Evolutionary conservation across 2,329 filamentous ascomycete species (phyloP), one percentile per base, ranked within the genome.

Genomic region (Claviceps pazoutovae): DNA sequence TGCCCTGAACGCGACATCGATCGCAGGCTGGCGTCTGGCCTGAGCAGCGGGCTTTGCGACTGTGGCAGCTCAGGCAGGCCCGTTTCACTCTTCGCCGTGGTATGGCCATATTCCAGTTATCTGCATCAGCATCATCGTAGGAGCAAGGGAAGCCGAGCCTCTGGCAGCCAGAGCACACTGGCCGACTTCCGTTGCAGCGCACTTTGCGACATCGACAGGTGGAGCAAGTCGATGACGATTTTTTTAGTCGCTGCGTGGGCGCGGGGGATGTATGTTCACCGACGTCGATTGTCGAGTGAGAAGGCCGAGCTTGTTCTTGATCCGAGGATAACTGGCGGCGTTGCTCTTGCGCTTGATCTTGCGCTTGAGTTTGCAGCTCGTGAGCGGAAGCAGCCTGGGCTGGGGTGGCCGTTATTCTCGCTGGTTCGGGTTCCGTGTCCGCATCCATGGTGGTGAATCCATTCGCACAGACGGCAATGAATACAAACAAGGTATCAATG

Each of bases 41-140:
- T 50, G 73, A 79, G 64, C 77, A 80, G 48, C 76, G 68, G 34
- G 77, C 77, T 60, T 80, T 80, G 57, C 76, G 70, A 37, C 74
- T 73, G 56, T 80, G 77, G 61, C 77, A 80, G 59, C 72, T 77
- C 58, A 74, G 69, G 57, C 77, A 80, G 30, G 77, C 77, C 61
- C 78, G 71, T 45, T 76, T 71, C 44, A 78, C 77, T 21, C 77
- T 74, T 39, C 76, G 71, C 42, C 75, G 67, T 6, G 76, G 73
- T 49, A 77, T 60, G n/a, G 68, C 65, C 48, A 71, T 62, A 37
- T 68, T 68, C 57, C 73, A 69, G 46, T 68, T 61, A 13, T 69
- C 68, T 34, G 68, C 57, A 51, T 67, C 67, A 46, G 64, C 66
- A 50, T 77, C 74, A 53, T 78, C 74, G 58, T 78, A 80, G 7